Evolutionary conservation across 305 asterid genomes (phyloP), one percentile per base, ranked within the genome.

Genomic region (Fraxinus xanthoxyloides): DNA sequence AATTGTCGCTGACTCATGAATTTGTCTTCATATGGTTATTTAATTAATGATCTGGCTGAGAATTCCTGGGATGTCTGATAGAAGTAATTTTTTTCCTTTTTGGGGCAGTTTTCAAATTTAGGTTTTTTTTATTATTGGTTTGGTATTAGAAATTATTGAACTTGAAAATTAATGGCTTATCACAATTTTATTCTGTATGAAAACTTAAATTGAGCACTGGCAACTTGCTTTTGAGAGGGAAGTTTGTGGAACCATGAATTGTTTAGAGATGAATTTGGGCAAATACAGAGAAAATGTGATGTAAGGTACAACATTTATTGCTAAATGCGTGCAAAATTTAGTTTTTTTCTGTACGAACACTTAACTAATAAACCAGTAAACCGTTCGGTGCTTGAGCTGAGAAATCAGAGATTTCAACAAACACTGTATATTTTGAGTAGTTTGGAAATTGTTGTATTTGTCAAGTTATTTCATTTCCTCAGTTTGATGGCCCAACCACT

Each of bases 131-230:
- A 1, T 51, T 77, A 40, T 26, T 67, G 75, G 79, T 43, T 79
- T 61, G 35, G 24, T 79, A 69, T 74, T 24, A n/a, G 24, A 32
- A 35, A 31, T 65, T n/a, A 48, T 17, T 54, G 32, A 4, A 36
- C 79, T 79, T 43, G 84, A 69, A 72, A 72, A 81, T 77, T 74
- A 32, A 15, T 79, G 28, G 79, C 54, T 9, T 63, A 69, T 26
- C 72, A 26, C 17, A 24, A 65, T 23, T 24, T 24, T 26, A 26
- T 65, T 65, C 73, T 65, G 36, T 65, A 65, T 65, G 73, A 24
- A 65, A 65, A 65, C 73, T 65, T 26, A 65, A 65, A 65, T 65
- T 65, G 67, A 56, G 67, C 13, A 7, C 13, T 56, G 28, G 67
- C 13, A 19, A 56, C 28, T 19, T 56, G 67, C 67, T 56, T 56